Evolutionary conservation across 2,329 filamentous ascomycete species (phyloP).

Genomic region (Akanthomyces muscarius): DNA sequence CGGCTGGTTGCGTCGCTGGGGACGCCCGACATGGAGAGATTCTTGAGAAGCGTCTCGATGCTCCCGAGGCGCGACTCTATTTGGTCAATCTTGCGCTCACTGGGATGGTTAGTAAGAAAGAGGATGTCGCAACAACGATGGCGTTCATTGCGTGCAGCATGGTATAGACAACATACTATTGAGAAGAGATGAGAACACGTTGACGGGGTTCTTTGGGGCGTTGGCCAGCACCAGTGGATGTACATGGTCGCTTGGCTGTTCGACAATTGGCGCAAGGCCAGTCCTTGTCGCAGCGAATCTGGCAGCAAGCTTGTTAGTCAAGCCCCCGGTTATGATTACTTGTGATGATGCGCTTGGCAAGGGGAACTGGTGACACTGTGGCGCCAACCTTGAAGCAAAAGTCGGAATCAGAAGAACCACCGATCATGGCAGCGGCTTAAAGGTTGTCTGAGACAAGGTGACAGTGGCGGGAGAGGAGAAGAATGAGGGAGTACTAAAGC

Average conservation of each 20-base stretch:
- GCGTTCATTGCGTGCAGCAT: too few species aligned
- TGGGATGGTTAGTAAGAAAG: slow-evolving; percentile 22
- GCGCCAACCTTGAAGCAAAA: slow-evolving; percentile 10
- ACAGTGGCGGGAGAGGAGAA: neutral
- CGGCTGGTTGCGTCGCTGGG: slow-evolving; percentile 20
- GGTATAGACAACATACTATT: slow-evolving; percentile 46
- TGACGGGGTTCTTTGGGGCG: slow-evolving; percentile 52
- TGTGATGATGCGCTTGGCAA: neutral
- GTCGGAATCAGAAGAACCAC: neutral
- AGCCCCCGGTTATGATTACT: neutral
- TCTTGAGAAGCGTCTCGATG: slow-evolving; percentile 42
- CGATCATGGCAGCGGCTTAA: neutral
- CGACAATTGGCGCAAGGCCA: slow-evolving; percentile 56
- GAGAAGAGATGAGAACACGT: slow-evolving; percentile 55
- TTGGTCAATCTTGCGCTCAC: slow-evolving; percentile 51
- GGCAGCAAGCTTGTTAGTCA: slow-evolving; percentile 18
- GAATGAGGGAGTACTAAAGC: neutral
- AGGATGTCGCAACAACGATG: neutral
- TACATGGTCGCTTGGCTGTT: slow-evolving; percentile 49
- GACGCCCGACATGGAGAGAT: slow-evolving; percentile 29
- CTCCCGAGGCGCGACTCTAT: slow-evolving; percentile 42
- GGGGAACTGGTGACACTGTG: neutral
- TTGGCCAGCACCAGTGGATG: slow-evolving; percentile 51
- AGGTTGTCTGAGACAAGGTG: neutral
- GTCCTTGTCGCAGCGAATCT: slow-evolving; percentile 58